These are phyloP conservation scores for Termitomyces sp. DNA, from an alignment of 768 basidiomycete species.

Conservation along the genomic window DNA sequence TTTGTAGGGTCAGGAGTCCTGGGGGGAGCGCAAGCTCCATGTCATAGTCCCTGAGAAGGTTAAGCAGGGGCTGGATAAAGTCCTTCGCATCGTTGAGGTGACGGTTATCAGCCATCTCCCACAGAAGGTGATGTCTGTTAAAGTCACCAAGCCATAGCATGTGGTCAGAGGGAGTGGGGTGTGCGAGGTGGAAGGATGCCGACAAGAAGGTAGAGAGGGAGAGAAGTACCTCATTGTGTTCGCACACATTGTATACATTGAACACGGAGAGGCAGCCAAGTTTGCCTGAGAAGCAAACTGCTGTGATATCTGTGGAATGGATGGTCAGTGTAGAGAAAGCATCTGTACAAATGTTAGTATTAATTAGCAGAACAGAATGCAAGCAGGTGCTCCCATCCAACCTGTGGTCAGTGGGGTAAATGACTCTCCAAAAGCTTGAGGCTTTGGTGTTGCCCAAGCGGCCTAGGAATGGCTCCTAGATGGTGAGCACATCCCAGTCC, in stretches of 20 bases:
- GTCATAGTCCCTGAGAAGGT: neutral
- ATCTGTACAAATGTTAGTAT: constrained; percentile 8
- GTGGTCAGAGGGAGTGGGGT: neutral
- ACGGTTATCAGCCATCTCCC: neutral
- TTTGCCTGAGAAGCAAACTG: neutral
- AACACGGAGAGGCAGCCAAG: neutral
- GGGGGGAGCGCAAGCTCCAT: neutral
- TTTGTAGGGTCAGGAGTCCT: neutral
- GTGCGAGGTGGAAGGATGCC: neutral
- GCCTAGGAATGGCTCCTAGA: too few relatives aligned
- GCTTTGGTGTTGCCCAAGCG: neutral
- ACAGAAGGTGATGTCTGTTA: constrained; percentile 1
- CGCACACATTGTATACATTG: constrained; percentile 7
- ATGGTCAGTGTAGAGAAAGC: neutral
- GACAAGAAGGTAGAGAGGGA: neutral
- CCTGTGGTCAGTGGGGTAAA: neutral
- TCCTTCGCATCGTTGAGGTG: neutral
- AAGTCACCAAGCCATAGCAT: neutral
- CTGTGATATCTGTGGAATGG: neutral
- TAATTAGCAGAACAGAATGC: constrained; percentile 4
- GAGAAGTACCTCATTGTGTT: constrained; percentile 1
- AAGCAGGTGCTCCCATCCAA: neutral
- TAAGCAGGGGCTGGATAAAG: neutral
- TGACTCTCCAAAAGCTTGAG: neutral
- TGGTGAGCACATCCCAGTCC: too few relatives aligned